A percentile compares a stretch with the other conserved stretches of the same genome.
Evolutionary conservation across 2,329 filamentous ascomycete species (phyloP).

Genomic region (Ascosphaera acerosa): DNA sequence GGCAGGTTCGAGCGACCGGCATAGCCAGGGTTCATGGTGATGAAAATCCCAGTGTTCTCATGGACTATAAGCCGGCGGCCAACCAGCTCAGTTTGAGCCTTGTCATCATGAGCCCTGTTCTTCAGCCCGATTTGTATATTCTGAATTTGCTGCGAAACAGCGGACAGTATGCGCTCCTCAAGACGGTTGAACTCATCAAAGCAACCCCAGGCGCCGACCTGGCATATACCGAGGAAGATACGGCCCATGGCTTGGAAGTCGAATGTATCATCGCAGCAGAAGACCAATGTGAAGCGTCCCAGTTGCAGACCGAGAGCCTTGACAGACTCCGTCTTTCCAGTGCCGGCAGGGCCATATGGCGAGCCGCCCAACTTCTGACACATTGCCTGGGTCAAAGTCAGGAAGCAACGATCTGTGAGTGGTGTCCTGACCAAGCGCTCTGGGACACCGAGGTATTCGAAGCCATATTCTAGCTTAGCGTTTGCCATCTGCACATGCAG

Average conservation of each 20-base stretch:
- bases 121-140: slow-evolving; percentile 95
- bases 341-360: slow-evolving; percentile 90
- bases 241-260: slow-evolving; percentile 99
- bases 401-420: slow-evolving; percentile 91
- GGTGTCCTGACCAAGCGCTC: slow-evolving; percentile 92
- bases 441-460: slow-evolving; percentile 90
- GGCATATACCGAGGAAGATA: slow-evolving; percentile 96
- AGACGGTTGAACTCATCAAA: slow-evolving; percentile 99
- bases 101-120: slow-evolving; percentile 55
- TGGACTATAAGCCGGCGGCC: slow-evolving; percentile 79
- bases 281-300: slow-evolving; percentile 90
- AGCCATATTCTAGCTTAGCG: slow-evolving; percentile 81
- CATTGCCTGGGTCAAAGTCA: slow-evolving; percentile 86
- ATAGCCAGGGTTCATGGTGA: slow-evolving; percentile 99
- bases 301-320: slow-evolving; percentile 93
- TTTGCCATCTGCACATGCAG: slow-evolving; percentile 93
- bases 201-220: slow-evolving; percentile 97
- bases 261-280: slow-evolving; percentile 98
- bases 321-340: slow-evolving; percentile 96
- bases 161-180: slow-evolving; percentile 89
- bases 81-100: slow-evolving; percentile 78
- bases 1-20: slow-evolving; percentile 92
- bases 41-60: slow-evolving; percentile 90
- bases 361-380: slow-evolving; percentile 90
- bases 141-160: slow-evolving; percentile 96